phyloP scores from a whole-genome alignment of 148 eudicot genomes.

The Silene conica region DNA sequence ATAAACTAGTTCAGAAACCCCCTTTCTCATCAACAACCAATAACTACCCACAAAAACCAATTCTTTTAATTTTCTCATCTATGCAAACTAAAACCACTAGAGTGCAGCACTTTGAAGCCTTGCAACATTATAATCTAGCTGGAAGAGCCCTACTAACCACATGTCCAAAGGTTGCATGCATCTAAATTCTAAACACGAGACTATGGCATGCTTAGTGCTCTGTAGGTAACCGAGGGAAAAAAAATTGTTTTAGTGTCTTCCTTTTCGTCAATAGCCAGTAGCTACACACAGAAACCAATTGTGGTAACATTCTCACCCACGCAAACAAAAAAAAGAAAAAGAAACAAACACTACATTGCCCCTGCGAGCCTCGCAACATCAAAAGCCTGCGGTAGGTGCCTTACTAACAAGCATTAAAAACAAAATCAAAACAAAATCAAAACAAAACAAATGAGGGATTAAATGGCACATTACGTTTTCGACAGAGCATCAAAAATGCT shows the following conservation, averaged over 20 bases:
- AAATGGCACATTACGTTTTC: constrained; percentile 66
- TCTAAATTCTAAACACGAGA: background rate
- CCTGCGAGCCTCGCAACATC: background rate
- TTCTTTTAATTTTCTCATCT: too few species aligned
- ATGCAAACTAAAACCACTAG: too few species aligned
- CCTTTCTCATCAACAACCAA: too few species aligned
- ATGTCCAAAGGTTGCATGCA: too few species aligned
- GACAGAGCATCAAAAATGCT: constrained; percentile 85
- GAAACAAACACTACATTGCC: background rate
- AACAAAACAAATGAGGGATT: background rate
- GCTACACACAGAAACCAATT: background rate
- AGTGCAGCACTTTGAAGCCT: too few species aligned
- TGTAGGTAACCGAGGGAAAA: background rate
- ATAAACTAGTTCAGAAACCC: too few species aligned
- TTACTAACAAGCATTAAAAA: background rate
- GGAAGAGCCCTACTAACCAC: too few species aligned
- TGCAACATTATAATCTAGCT: too few species aligned
- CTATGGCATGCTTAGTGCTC: background rate
- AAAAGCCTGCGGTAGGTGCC: background rate
- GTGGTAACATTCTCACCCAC: background rate
- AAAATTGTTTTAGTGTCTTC: background rate
- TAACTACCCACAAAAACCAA: too few species aligned
- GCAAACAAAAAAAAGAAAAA: too few species aligned
- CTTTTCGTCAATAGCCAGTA: background rate
- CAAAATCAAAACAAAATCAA: constrained; percentile 5